phyloP scores from a whole-genome alignment of 2,329 filamentous ascomycete species.

The Aspergillus fructus region DNA sequence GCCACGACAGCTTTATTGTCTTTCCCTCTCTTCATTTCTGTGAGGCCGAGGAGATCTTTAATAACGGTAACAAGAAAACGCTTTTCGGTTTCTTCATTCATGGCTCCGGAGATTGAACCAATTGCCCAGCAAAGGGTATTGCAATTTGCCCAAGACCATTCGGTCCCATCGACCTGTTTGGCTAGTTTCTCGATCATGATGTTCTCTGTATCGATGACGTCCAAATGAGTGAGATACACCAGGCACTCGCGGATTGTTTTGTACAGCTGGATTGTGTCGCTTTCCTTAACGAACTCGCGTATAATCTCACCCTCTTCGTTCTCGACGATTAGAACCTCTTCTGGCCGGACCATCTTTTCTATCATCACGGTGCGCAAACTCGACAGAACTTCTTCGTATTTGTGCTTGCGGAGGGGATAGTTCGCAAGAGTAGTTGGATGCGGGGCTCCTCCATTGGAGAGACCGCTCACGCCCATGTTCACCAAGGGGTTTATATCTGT shows the following conservation, averaged over 20 bases:
- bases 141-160: constrained; percentile 99
- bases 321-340: constrained; percentile 98
- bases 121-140: constrained; percentile 99
- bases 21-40: constrained; percentile 98
- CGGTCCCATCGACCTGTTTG: constrained; percentile 87
- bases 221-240: constrained; percentile 94
- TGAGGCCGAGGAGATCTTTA: constrained; percentile 93
- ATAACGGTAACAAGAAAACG: constrained; percentile 97
- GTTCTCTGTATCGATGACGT: constrained; percentile 94
- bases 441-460: constrained; percentile 77
- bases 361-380: constrained; percentile 98
- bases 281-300: constrained; percentile 98
- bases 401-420: constrained; percentile 95
- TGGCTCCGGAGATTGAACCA: constrained; percentile 94
- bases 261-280: constrained; percentile 97
- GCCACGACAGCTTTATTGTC: constrained; percentile 99
- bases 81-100: constrained; percentile 99
- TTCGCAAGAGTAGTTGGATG: constrained; percentile 82
- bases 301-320: constrained; percentile 99
- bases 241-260: constrained; percentile 97
- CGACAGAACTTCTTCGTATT: constrained; percentile 90
- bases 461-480: constrained; percentile 68
- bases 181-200: constrained; percentile 99
- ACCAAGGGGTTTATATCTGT: constrained; percentile 89
- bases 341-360: constrained; percentile 98